A percentile compares a stretch with the other conserved stretches of the same genome.
Conservation (phyloP, 805 yeast genomes). For the Martiniozyma abietophila region DNA sequence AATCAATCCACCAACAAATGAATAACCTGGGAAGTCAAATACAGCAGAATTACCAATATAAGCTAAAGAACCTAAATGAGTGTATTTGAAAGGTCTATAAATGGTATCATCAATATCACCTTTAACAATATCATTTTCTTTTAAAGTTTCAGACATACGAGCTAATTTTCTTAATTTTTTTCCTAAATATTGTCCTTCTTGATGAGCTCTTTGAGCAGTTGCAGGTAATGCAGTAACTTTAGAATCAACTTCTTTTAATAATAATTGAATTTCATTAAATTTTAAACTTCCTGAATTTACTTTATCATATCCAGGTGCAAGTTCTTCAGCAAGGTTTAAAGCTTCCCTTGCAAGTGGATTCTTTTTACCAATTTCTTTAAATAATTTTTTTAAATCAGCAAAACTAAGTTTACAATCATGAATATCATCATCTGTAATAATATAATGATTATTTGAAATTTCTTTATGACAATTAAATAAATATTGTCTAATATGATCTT, state of each 20-base stretch:
- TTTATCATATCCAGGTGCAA: slow-evolving; percentile 44
- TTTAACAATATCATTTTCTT: slow-evolving; percentile 33
- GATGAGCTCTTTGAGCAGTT: slow-evolving; percentile 96
- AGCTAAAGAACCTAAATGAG: slow-evolving; percentile 87
- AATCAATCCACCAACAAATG: slow-evolving; percentile 69
- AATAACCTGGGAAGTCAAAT: slow-evolving; percentile 77
- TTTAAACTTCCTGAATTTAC: slow-evolving; percentile 40
- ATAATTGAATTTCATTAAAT: slow-evolving; percentile 35
- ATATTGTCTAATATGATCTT: slow-evolving; percentile 93
- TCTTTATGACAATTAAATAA: slow-evolving; percentile 79
- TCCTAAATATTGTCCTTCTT: slow-evolving; percentile 80
- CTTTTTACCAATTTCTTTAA: slow-evolving; percentile 37
- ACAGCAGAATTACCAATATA: slow-evolving; percentile 95
- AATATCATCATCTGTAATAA: slow-evolving; percentile 44
- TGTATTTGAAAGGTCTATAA: slow-evolving; percentile 61
- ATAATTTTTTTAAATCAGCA: slow-evolving; percentile 39
- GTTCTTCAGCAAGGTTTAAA: slow-evolving; percentile 38
- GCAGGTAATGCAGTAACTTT: slow-evolving; percentile 79
- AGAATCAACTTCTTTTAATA: slow-evolving; percentile 56
- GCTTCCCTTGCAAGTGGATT: slow-evolving; percentile 55
- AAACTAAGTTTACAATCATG: slow-evolving; percentile 38
- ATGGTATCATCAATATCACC: slow-evolving; percentile 30
- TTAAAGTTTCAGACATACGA: slow-evolving; percentile 42
- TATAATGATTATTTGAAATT: slow-evolving; percentile 20
- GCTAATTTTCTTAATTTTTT: slow-evolving; percentile 55